Evolutionary conservation across 306 rosid genomes (phyloP).

Genomic region (Cercis canadensis): DNA sequence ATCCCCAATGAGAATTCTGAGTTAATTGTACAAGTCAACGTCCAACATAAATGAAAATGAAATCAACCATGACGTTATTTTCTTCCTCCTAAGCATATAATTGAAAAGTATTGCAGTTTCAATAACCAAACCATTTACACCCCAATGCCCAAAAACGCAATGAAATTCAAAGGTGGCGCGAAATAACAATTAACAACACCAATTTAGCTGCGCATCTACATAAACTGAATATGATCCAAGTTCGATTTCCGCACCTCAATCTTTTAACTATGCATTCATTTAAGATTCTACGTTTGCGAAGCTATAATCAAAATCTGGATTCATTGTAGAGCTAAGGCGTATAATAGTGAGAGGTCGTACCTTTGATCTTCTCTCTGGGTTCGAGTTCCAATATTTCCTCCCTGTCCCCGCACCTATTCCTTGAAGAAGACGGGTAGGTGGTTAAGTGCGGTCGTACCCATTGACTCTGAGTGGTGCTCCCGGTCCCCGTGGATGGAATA

Average conservation of each 20-base stretch:
- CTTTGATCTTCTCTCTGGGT: neutral
- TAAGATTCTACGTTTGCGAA: neutral
- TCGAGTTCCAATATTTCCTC: neutral
- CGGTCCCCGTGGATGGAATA: neutral
- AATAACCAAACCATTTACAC: neutral
- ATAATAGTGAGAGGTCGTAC: slow-evolving; percentile 6
- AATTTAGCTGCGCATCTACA: neutral
- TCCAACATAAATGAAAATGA: neutral
- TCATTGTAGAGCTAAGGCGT: neutral
- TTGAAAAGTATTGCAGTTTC: neutral
- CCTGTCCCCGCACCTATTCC: neutral
- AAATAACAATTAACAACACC: neutral
- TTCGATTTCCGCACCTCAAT: slow-evolving; percentile 3
- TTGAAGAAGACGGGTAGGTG: neutral
- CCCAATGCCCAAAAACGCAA: neutral
- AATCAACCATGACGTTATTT: neutral
- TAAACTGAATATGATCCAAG: slow-evolving; percentile 10
- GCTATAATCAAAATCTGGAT: neutral
- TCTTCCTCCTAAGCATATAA: slow-evolving; percentile 25
- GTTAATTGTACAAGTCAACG: no score
- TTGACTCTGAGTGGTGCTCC: no score
- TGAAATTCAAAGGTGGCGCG: slow-evolving; percentile 4
- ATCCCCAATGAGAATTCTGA: neutral
- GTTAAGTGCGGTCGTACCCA: neutral
- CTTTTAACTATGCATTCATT: slow-evolving; percentile 7